Evolutionary conservation across 108 stramenopile genomes (phyloP).

Genomic region (Skeletonema costatum): DNA sequence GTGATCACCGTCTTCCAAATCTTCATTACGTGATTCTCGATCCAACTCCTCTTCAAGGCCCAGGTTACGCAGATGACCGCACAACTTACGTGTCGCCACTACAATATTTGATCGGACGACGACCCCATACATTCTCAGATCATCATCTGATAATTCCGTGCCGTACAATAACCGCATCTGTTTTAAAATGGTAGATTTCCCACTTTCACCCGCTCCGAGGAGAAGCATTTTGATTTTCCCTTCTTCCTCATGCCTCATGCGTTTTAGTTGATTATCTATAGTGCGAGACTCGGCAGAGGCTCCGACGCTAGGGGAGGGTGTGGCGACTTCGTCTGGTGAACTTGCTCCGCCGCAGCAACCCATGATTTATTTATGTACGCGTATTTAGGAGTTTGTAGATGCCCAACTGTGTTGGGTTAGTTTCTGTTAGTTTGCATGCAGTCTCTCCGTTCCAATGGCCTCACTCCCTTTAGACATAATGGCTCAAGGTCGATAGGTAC

Average conservation of each 20-base stretch:
- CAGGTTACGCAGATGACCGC: slow-evolving; percentile 58
- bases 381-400: no score
- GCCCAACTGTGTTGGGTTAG: no score
- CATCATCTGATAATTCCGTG: slow-evolving; percentile 69
- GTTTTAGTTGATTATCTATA: slow-evolving; percentile 32
- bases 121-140: slow-evolving; percentile 85
- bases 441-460: no score
- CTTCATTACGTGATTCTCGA: slow-evolving; percentile 52
- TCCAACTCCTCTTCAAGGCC: slow-evolving; percentile 75
- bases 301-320: slow-evolving; percentile 6
- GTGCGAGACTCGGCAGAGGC: not conserved
- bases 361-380: slow-evolving; percentile 31
- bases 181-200: slow-evolving; percentile 98
- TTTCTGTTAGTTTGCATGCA: no score
- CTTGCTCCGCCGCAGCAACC: slow-evolving; percentile 33
- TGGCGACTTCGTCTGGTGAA: slow-evolving; percentile 2
- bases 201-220: slow-evolving; percentile 98
- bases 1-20: slow-evolving; percentile 35
- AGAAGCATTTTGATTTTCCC: slow-evolving; percentile 96
- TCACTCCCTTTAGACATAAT: no score
- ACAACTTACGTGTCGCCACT: slow-evolving; percentile 79
- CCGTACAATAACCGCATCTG: slow-evolving; percentile 90
- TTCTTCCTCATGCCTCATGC: slow-evolving; percentile 27
- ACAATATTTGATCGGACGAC: slow-evolving; percentile 82
- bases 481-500: no score